Evolutionary conservation across 2,329 filamentous ascomycete genomes (phyloP), one percentile per base, ranked within the genome.

Genomic region (Coniosporium tulheliwenetii): DNA sequence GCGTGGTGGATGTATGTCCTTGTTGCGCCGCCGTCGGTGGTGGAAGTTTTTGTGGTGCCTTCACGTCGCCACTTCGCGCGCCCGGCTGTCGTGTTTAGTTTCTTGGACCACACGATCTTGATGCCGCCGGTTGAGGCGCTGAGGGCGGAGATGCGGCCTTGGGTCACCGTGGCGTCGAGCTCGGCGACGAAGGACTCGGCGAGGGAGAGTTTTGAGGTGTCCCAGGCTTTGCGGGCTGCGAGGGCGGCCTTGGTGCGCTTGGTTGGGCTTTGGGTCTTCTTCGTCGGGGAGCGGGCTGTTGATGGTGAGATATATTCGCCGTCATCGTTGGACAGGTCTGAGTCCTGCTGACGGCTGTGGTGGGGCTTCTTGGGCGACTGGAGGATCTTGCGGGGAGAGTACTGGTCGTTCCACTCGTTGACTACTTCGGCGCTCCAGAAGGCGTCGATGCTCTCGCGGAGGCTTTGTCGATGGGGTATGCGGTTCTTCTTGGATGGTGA

Each of bases 51-150:
- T 1, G 56, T 48, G 38, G 57, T 57, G 13, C 56, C 60, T 49
- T 69, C 64, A 39, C 63, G 57, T 9, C 59, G 61, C 67, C 67
- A 70, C 44, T 67, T 68, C 30, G 67, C 67, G 29, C 67, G 59
- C 31, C 84, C 84, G 10, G 84, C 84, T 0, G 84, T 89, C 1
- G 80, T 81, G 53, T 80, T 82, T 39, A 91, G 72, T n/a, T 75
- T 84, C 49, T 81, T 84, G 44, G 71, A 78, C 84, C 84, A 91
- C 36, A 74, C 60, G 32, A 89, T 67, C 42, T 73, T 71, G 37
- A 89, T 69, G 1, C 84, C 84, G 13, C 83, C 82, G 0, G 81
- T 82, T 0, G 66, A 59, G 2, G 66, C 63, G 0, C 81, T 67
- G 14, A 86, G 64, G 16, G 65, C 50, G 1, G 63, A 56, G 7